Conservation (phyloP, 306 rosid genomes). For the Quercus mongolica region DNA sequence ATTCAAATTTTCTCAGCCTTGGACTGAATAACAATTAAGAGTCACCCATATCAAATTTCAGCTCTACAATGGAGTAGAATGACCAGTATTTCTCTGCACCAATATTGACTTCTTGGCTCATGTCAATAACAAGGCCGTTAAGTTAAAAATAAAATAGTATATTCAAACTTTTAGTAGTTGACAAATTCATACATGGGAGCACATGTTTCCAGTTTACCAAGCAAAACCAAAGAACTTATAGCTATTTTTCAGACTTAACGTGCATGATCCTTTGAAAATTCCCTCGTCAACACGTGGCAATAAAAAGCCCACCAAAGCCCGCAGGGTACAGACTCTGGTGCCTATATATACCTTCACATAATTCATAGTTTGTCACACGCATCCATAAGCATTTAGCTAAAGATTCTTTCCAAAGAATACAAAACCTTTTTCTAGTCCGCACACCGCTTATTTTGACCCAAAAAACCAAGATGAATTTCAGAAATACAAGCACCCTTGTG, state of each 20-base stretch:
- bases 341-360: constrained; percentile 10
- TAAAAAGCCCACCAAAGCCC: not conserved
- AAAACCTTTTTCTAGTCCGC: too few species aligned
- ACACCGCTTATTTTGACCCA: too few species aligned
- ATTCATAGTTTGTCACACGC: not conserved
- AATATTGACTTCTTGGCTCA: not conserved
- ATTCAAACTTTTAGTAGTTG: not conserved
- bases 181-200: not conserved
- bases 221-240: not conserved
- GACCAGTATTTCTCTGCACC: not conserved
- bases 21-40: not conserved
- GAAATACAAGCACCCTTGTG: constrained; percentile 6
- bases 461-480: constrained; percentile 18
- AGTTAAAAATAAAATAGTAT: not conserved
- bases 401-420: too few species aligned
- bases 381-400: not conserved
- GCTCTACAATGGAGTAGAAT: not conserved
- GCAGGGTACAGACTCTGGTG: not conserved
- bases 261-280: not conserved
- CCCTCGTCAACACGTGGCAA: constrained; percentile 29
- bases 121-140: not conserved
- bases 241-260: not conserved
- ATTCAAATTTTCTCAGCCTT: not conserved
- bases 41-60: too few species aligned
- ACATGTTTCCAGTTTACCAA: not conserved